These are phyloP conservation scores for Brasenia schreberi DNA, from an alignment of 164 flowering plant genomes.

Conservation along the genomic window DNA sequence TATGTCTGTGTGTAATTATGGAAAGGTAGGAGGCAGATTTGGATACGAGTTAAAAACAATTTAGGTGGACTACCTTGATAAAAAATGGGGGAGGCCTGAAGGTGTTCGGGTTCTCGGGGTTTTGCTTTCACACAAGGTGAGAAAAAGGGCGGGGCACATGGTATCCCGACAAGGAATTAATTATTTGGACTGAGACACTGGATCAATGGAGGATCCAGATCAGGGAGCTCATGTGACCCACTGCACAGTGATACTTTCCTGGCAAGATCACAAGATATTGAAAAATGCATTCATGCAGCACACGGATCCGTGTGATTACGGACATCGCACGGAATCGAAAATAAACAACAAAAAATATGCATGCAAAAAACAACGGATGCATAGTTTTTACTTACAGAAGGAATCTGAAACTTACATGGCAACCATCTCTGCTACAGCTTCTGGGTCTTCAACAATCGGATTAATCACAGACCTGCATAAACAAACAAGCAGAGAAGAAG, in stretches of 20 bases:
- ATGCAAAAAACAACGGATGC: no score
- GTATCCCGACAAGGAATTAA: neutral
- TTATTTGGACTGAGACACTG: neutral
- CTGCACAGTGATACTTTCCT: neutral
- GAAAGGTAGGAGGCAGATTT: no score
- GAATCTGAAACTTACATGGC: neutral
- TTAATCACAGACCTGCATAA: neutral
- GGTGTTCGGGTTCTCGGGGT: neutral
- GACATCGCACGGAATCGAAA: neutral
- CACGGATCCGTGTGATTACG: neutral
- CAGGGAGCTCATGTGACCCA: neutral
- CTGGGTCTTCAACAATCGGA: neutral
- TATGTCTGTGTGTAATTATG: no score
- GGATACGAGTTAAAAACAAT: no score
- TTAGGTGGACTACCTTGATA: neutral
- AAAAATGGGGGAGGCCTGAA: neutral
- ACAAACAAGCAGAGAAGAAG: neutral
- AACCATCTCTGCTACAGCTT: neutral
- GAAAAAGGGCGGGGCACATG: neutral
- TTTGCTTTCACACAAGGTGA: neutral
- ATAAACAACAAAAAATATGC: no score
- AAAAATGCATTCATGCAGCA: neutral
- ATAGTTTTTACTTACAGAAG: no score
- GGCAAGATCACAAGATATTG: neutral
- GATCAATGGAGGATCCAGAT: neutral